Evolutionary conservation across 352 stramenopile species (phyloP), one percentile per base, ranked within the genome.

Genomic region (Stephanocyclus meneghinianus): DNA sequence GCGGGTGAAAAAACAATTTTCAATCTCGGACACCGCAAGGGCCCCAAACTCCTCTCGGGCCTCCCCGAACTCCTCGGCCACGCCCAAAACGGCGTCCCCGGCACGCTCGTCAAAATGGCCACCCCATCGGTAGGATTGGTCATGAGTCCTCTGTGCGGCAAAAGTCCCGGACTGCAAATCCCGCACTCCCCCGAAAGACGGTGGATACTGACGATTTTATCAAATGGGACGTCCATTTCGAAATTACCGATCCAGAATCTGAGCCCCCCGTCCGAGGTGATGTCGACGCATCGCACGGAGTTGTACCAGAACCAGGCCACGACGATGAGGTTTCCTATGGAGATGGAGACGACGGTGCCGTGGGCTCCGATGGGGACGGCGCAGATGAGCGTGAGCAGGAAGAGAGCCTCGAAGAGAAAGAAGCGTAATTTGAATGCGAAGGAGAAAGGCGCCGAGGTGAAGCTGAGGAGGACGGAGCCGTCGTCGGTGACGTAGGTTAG

Each of bases 261-360:
- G 1, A 93, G 72, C 32, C 79, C 84, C 35, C 86, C 86, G 51
- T 93, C 86, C 2, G 77, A 81, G 30, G 85, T 91, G 11, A 93
- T 87, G 45, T 93, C 88, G 11, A 93, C 88, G 10, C 77, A 90
- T 64, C 88, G 77, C 15, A 93, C 88, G 68, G 84, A 86, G 66
- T 93, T 93, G 73, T 93, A 93, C 88, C 88, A 93, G 55, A 93
- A 92, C 85, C 86, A 92, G 15, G 85, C 86, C 0, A 93, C 85
- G 0, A 74, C 66, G 37, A 92, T 71, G 11, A 93, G 74, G 71
- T 93, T 93, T 5, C 74, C 86, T 53, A 93, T 70, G 16, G 86
- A 88, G 21, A 93, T 84, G 40, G 76, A 82, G 11, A 93, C 78
- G 13, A 93, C 86, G 2, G 85, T 92, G 32, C 85, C 85, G 56